These are phyloP conservation scores for Mycena indigotica DNA, from an alignment of 768 basidiomycete genomes.

Conservation along the genomic window DNA sequence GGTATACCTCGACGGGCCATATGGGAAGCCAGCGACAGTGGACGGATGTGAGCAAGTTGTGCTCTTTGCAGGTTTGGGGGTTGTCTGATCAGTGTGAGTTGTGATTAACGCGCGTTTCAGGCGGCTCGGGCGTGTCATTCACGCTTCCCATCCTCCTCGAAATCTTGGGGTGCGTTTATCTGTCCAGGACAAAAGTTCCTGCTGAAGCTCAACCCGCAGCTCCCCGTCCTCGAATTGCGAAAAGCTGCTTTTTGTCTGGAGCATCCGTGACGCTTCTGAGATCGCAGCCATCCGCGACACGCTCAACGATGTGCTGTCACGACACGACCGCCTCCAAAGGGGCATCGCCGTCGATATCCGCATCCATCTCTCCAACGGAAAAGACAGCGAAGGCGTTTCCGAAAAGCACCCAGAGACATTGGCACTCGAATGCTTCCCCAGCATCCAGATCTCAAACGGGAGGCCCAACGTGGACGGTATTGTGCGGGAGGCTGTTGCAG, in stretches of 20 bases:
- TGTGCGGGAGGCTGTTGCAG: slow-evolving; percentile 38
- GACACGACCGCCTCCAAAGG: not conserved
- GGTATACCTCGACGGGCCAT: slow-evolving; percentile 63
- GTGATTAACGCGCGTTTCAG: no score
- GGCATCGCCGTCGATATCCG: slow-evolving; percentile 19
- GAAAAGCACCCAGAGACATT: not conserved
- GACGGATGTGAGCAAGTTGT: slow-evolving; percentile 46
- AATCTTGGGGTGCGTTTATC: slow-evolving; percentile 42
- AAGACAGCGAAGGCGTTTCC: slow-evolving; percentile 18
- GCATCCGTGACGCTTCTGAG: slow-evolving; percentile 38
- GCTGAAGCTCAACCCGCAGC: not conserved
- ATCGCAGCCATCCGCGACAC: slow-evolving; percentile 34
- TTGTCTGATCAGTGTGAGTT: no score
- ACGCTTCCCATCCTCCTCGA: slow-evolving; percentile 47
- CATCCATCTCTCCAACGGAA: slow-evolving; percentile 24
- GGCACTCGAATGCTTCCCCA: slow-evolving; percentile 24
- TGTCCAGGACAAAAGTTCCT: not conserved
- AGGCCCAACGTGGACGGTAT: slow-evolving; percentile 45
- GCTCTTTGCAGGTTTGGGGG: slow-evolving; percentile 43
- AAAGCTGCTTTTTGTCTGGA: slow-evolving; percentile 45
- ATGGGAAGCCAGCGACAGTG: slow-evolving; percentile 47
- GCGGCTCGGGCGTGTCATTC: slow-evolving; percentile 54
- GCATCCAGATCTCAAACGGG: slow-evolving; percentile 34
- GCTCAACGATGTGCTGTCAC: slow-evolving; percentile 21
- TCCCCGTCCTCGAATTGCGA: slow-evolving; percentile 15